A percentile compares a stretch with the other conserved stretches of the same genome.
phyloP scores from a whole-genome alignment of 805 yeast genomes.

The Candida rishiriensis region DNA sequence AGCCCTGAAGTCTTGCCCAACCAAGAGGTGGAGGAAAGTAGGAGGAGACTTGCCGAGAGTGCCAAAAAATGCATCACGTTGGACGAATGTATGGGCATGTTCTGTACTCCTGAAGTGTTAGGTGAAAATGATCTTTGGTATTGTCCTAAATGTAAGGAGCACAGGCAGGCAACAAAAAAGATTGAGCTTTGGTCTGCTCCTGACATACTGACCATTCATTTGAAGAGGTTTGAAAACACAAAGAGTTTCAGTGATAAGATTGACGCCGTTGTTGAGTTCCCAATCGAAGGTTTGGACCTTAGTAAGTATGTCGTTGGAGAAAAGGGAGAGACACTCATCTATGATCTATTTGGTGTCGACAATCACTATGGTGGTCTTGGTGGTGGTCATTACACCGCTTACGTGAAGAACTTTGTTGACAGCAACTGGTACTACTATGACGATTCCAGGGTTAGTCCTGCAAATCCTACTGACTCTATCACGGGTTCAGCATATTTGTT shows the following conservation, averaged over 20 bases:
- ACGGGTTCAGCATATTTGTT: constrained; percentile 82
- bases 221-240: constrained; percentile 84
- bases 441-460: constrained; percentile 68
- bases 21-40: constrained; percentile 48
- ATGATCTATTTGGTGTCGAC: constrained; percentile 89
- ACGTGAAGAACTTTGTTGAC: constrained; percentile 74
- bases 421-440: constrained; percentile 85
- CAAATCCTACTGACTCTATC: constrained; percentile 56
- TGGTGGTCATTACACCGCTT: constrained; percentile 96
- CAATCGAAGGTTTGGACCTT: constrained; percentile 78
- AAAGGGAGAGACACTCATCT: constrained; percentile 40
- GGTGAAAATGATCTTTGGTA: constrained; percentile 92
- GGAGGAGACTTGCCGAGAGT: constrained; percentile 26
- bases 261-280: constrained; percentile 79
- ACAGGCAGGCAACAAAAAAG: constrained; percentile 84
- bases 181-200: constrained; percentile 94
- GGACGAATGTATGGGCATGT: constrained; percentile 68
- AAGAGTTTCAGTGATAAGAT: constrained; percentile 86
- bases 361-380: constrained; percentile 96
- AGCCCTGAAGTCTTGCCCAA: constrained; percentile 46
- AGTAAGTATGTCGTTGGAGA: constrained; percentile 45
- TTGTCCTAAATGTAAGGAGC: constrained; percentile 86
- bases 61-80: constrained; percentile 46
- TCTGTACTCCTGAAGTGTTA: constrained; percentile 77
- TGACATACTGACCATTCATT: constrained; percentile 82